A percentile compares a stretch with the other conserved stretches of the same genome.
phyloP scores from a whole-genome alignment of 148 eudicot species.

The Cornus suecica region DNA sequence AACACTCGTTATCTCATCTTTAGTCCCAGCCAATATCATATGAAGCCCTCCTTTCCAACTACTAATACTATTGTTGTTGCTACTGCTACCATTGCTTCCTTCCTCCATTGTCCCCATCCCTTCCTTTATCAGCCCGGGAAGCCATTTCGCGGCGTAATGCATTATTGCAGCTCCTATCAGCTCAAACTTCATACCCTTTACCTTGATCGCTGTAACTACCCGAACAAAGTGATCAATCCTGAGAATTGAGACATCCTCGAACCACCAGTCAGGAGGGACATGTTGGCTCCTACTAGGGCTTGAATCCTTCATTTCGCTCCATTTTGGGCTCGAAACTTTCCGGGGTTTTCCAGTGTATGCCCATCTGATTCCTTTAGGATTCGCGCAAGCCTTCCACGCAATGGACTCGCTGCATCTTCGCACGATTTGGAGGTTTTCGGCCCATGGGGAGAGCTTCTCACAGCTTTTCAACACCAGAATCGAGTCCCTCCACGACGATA shows the following conservation, averaged over 20 bases:
- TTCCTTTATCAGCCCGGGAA: conserved; percentile 72
- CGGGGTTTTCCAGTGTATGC: conserved; percentile 66
- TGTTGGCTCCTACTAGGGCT: conserved; percentile 60
- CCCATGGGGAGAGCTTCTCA: conserved; percentile 94
- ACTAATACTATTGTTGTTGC: conserved; percentile 23
- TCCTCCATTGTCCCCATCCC: conserved; percentile 27
- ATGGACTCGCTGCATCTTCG: conserved; percentile 94
- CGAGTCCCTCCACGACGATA: conserved; percentile 95
- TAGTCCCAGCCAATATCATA: conserved; percentile 52
- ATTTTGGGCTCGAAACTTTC: conserved; percentile 68
- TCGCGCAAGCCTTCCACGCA: conserved; percentile 97
- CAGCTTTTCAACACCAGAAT: conserved; percentile 82
- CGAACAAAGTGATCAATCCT: conserved; percentile 94
- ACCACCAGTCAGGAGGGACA: conserved; percentile 96
- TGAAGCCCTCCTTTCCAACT: conserved; percentile 83
- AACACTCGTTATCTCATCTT: conserved; percentile 41
- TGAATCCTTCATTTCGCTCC: conserved; percentile 67
- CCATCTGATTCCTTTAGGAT: conserved; percentile 90
- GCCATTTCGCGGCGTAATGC: conserved; percentile 86
- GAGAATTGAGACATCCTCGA: conserved; percentile 82
- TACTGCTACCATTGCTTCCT: conserved; percentile 28
- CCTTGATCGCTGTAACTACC: conserved; percentile 95
- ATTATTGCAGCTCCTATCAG: conserved; percentile 72
- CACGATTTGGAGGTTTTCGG: conserved; percentile 94
- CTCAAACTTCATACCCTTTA: conserved; percentile 90